Conservation (phyloP, 108 stramenopile species). For the Cyclostephanos invisitatus region DNA sequence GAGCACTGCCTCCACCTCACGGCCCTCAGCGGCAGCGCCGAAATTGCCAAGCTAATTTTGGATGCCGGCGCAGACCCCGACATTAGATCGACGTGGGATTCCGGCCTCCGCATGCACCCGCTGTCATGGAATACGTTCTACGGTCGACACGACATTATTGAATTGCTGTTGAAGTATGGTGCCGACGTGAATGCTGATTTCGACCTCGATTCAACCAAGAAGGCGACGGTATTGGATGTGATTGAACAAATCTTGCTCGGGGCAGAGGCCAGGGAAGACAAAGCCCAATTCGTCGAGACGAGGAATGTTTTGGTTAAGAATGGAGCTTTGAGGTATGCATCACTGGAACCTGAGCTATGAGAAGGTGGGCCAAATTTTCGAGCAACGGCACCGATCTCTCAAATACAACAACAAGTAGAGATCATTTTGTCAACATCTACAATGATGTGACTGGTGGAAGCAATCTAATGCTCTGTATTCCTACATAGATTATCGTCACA, state of each 20-base stretch:
- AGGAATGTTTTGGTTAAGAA: constrained; percentile 52
- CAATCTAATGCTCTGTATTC: too few species aligned
- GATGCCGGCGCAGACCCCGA: constrained; percentile 75
- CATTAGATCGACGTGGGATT: constrained; percentile 64
- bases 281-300: constrained; percentile 53
- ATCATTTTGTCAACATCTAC: too few species aligned
- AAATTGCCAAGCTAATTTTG: constrained; percentile 58
- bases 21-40: constrained; percentile 57
- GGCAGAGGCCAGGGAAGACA: constrained; percentile 42
- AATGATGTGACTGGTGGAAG: too few species aligned
- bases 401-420: not conserved
- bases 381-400: not conserved
- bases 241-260: constrained; percentile 53
- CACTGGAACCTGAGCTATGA: constrained; percentile 34
- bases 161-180: constrained; percentile 64
- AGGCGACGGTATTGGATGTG: constrained; percentile 72
- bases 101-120: constrained; percentile 84
- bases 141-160: constrained; percentile 67
- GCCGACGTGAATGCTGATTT: constrained; percentile 83
- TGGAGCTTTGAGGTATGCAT: constrained; percentile 50
- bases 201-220: constrained; percentile 49
- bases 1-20: constrained; percentile 81
- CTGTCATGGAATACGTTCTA: constrained; percentile 81
- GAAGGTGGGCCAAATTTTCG: not conserved
- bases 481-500: too few species aligned